Evolutionary conservation across 805 yeast species (phyloP).

Genomic region (Tetrapisispora iriomotensis): DNA sequence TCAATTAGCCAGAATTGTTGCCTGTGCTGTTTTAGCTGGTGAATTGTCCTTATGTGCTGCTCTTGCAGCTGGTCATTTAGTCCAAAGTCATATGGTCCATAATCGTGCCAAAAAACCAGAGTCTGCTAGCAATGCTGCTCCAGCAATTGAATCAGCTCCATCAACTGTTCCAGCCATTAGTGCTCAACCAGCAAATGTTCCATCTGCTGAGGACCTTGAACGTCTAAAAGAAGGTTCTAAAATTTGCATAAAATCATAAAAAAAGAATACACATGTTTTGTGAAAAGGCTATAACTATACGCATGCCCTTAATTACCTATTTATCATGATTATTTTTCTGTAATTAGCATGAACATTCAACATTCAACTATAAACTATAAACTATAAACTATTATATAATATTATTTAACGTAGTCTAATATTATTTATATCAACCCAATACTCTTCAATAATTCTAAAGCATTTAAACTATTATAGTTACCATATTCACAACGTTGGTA

Average conservation of each 20-base stretch:
- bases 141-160: constrained; percentile 20
- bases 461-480: too few relatives aligned
- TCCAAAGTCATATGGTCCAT: constrained; percentile 93
- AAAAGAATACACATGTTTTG: too few relatives aligned
- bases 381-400: background rate
- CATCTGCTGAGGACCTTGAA: constrained; percentile 27
- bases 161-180: constrained; percentile 1
- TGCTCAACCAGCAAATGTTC: background rate
- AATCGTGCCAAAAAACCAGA: constrained; percentile 58
- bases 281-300: too few relatives aligned
- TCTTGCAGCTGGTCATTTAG: constrained; percentile 96
- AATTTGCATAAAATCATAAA: constrained; percentile 56
- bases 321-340: too few relatives aligned
- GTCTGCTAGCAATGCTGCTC: constrained; percentile 22
- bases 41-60: constrained; percentile 93
- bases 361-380: background rate
- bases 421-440: background rate
- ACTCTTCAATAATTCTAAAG: too few relatives aligned
- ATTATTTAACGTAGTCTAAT: background rate
- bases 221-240: constrained; percentile 64
- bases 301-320: too few relatives aligned
- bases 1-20: constrained; percentile 84
- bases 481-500: too few relatives aligned
- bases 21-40: constrained; percentile 91
- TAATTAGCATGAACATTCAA: too few relatives aligned